Evolutionary conservation across 768 basidiomycete species (phyloP), one percentile per base, ranked within the genome.

Genomic region (Xerocomellus intermedius): DNA sequence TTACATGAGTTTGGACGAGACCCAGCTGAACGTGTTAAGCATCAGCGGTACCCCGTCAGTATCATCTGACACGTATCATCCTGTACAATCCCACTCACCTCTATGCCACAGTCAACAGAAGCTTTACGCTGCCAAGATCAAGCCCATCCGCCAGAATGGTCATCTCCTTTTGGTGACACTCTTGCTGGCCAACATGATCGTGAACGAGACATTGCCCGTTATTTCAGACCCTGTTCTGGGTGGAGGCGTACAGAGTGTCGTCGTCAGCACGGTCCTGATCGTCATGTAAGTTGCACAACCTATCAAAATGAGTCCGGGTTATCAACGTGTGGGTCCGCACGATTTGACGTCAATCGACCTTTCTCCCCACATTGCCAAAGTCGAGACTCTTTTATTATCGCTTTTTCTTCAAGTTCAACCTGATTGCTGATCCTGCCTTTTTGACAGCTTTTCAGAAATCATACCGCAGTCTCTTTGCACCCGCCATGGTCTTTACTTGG

Each of bases 381-480:
- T 17, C 42, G 7, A 37, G 8, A 36, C 32, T 26, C 9, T 30
- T 39, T 43, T 26, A 14, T 42, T 14, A 28, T 42, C 24, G 3
- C 38, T 7, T 35, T 35, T 10, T 19, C 17, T 21, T n/a, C 13
- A 3, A 12, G 13, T 17, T 30, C 10, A 45, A 30, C 33, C 19
- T 9, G 14, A 8, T 44, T 32, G 13, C 51, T 65, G 28, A 61
- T 38, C 26, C 17, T 26, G 12, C 48, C n/a, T 9, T 50, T 37
- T 45, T 41, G 38, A 36, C 62, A 94, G 91, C 55, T 95, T 94
- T 68, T 76, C 92, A 24, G 92, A 95, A 74, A 91, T 95, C 59
- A 94, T 95, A 57, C 93, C 93, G 0, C 93, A 96, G 65, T 91
- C 90, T 2, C 75, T 95, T n/a, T 96, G 91, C 70, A 91, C 91